phyloP scores from a whole-genome alignment of 2,329 filamentous ascomycete genomes.

The Colletotrichum musae region DNA sequence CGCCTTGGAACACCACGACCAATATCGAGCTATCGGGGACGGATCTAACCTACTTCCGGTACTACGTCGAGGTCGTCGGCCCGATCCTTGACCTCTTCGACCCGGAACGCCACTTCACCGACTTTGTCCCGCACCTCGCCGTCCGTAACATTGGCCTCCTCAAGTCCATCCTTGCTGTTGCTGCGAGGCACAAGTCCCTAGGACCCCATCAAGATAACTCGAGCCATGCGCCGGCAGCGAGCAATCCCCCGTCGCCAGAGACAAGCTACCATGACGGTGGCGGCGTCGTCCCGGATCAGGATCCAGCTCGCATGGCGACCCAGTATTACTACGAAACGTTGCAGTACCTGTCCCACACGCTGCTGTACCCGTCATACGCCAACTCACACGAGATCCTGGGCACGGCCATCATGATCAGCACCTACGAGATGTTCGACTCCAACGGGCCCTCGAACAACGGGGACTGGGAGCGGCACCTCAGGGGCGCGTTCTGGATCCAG shows the following conservation, averaged over 20 bases:
- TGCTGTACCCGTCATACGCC: constrained; percentile 69
- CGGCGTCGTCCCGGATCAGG: not conserved
- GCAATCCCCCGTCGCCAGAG: constrained; percentile 6
- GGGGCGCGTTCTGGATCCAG: constrained; percentile 76
- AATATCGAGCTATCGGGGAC: constrained; percentile 23
- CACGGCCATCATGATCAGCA: constrained; percentile 70
- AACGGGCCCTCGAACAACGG: constrained; percentile 47
- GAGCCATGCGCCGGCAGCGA: not conserved
- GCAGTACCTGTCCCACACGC: constrained; percentile 70
- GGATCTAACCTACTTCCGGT: constrained; percentile 29
- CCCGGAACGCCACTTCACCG: constrained; percentile 37
- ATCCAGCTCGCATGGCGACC: constrained; percentile 50
- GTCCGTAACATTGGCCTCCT: constrained; percentile 38
- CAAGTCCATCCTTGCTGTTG: constrained; percentile 40
- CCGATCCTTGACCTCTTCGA: constrained; percentile 42
- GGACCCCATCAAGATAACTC: not conserved
- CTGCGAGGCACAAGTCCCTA: constrained; percentile 34
- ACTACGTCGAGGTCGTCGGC: constrained; percentile 38
- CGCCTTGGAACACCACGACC: constrained; percentile 27
- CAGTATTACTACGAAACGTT: constrained; percentile 74
- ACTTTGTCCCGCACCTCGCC: constrained; percentile 40
- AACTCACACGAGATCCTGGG: constrained; percentile 70
- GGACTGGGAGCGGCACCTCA: constrained; percentile 72
- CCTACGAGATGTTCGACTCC: constrained; percentile 74
- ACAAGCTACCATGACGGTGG: not conserved